Percentiles rank a stretch among this genome's conserved stretches.
Conservation (phyloP, 176 grass and related monocot genomes). For the Miscanthus lutarioriparius region DNA sequence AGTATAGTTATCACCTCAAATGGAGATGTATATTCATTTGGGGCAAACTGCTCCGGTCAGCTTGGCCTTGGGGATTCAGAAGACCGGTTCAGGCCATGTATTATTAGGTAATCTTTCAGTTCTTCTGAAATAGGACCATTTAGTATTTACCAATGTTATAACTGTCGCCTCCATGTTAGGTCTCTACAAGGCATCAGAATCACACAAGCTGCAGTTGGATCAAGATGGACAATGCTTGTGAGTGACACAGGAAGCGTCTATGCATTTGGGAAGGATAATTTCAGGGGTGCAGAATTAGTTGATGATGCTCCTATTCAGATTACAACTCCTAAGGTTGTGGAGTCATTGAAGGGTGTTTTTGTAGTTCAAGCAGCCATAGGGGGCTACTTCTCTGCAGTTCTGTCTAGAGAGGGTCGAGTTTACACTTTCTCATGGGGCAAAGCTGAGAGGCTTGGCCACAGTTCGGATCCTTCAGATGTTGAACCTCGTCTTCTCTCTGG, state of each 20-base stretch:
- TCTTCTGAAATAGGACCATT: background rate
- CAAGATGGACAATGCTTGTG: conserved; percentile 64
- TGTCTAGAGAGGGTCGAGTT: conserved; percentile 68
- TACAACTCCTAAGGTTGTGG: conserved; percentile 51
- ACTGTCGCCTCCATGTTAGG: conserved; percentile 37
- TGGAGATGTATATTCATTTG: conserved; percentile 68
- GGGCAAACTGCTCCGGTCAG: conserved; percentile 64
- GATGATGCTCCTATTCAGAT: conserved; percentile 12
- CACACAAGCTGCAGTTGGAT: conserved; percentile 65
- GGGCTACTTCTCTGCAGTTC: conserved; percentile 65
- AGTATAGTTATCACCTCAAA: conserved; percentile 58
- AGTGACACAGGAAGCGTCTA: conserved; percentile 62
- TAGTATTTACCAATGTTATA: background rate
- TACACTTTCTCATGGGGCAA: conserved; percentile 72
- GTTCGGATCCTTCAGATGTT: conserved; percentile 46
- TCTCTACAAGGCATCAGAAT: conserved; percentile 71
- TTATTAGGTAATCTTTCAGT: conserved; percentile 62
- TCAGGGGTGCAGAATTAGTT: conserved; percentile 28
- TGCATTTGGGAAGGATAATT: conserved; percentile 51
- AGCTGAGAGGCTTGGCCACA: conserved; percentile 54
- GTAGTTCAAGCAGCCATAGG: conserved; percentile 72
- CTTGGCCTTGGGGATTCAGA: conserved; percentile 63
- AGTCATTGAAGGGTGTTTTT: conserved; percentile 66
- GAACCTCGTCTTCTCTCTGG: conserved; percentile 55
- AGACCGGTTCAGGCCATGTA: conserved; percentile 54